A percentile compares a stretch with the other conserved stretches of the same genome.
Evolutionary conservation across 495 filamentous ascomycete species (phyloP).

Genomic region (Penicillium desertorum): DNA sequence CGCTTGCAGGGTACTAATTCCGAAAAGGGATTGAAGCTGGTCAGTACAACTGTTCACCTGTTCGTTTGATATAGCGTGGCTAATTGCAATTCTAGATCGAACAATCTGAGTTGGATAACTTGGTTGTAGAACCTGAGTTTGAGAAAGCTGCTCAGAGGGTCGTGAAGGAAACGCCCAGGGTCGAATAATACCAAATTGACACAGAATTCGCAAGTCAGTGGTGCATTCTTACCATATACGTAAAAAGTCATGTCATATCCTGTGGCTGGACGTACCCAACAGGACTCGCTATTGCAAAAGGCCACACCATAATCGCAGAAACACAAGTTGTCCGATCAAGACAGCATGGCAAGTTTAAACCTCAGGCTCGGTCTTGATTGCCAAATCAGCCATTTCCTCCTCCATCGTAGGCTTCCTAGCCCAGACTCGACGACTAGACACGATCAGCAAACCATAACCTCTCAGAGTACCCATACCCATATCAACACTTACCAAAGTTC

Average conservation of each 20-base stretch:
- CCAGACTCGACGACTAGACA: conserved; percentile 20
- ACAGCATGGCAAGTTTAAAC: background rate
- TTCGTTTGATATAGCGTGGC: background rate
- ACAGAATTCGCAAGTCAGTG: background rate
- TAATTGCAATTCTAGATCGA: conserved; percentile 14
- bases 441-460: background rate
- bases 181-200: background rate
- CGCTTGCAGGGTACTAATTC: conserved; percentile 36
- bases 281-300: background rate
- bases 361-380: background rate
- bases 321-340: background rate
- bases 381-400: conserved; percentile 3
- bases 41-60: background rate
- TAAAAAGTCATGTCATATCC: background rate
- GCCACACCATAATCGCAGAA: background rate
- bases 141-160: conserved; percentile 28
- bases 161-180: conserved; percentile 10
- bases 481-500: conserved; percentile 10
- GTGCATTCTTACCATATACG: background rate
- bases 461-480: too few relatives aligned
- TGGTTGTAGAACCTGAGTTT: conserved; percentile 31
- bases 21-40: conserved; percentile 28
- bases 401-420: conserved; percentile 18
- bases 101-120: conserved; percentile 22
- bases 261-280: background rate